Conservation (phyloP, 768 basidiomycete genomes). For the Cystofilobasidium bisporidii region DNA sequence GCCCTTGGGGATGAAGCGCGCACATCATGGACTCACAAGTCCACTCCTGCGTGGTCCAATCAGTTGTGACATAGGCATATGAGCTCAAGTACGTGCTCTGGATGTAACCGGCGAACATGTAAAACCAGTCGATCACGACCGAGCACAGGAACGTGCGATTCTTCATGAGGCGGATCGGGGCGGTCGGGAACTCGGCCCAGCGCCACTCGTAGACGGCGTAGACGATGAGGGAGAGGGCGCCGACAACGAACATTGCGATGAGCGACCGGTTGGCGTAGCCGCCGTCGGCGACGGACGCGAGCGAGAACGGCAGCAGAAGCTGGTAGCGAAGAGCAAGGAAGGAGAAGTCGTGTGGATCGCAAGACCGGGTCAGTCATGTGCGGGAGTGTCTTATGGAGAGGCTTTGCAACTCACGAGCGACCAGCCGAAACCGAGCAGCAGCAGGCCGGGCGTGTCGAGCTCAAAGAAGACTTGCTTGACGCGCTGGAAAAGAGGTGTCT, state of each 20-base stretch:
- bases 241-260: slow-evolving; percentile 24
- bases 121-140: slow-evolving; percentile 28
- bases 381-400: too few species aligned
- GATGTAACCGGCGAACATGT: neutral
- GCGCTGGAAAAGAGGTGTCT: neutral
- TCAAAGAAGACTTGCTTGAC: neutral
- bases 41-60: neutral
- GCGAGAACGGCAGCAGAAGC: slow-evolving; percentile 35
- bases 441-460: slow-evolving; percentile 35
- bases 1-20: neutral
- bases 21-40: too few species aligned
- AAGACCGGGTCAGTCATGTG: too few species aligned
- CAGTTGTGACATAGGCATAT: neutral
- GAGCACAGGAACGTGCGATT: slow-evolving; percentile 30
- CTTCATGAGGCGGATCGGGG: slow-evolving; percentile 9
- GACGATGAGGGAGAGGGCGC: neutral
- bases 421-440: slow-evolving; percentile 34
- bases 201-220: slow-evolving; percentile 11
- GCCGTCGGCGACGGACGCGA: slow-evolving; percentile 31
- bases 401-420: slow-evolving; percentile 14
- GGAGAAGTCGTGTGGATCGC: neutral
- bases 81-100: neutral
- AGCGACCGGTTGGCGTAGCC: slow-evolving; percentile 32
- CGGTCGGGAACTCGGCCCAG: slow-evolving; percentile 6
- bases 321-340: neutral